Conservation (phyloP, 2,329 filamentous ascomycete genomes). For the Ramularia endophylla region DNA sequence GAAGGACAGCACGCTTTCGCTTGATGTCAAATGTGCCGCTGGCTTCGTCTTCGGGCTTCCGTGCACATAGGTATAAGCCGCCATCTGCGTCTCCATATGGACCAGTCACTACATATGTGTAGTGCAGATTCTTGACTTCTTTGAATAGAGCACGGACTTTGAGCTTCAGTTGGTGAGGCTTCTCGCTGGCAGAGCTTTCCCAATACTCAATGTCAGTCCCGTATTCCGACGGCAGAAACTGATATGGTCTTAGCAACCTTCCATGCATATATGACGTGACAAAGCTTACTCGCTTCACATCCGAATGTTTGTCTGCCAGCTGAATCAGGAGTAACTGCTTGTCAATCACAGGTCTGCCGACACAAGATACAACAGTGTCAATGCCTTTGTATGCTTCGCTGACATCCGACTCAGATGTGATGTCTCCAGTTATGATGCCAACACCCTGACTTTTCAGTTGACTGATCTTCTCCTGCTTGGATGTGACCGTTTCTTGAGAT, state of each 20-base stretch:
- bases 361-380: slow-evolving; percentile 60
- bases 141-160: slow-evolving; percentile 58
- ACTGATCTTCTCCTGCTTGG: slow-evolving; percentile 47
- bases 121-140: slow-evolving; percentile 48
- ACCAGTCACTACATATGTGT: slow-evolving; percentile 65
- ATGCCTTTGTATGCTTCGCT: slow-evolving; percentile 51
- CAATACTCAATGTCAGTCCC: slow-evolving; percentile 59
- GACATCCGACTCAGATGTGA: slow-evolving; percentile 49
- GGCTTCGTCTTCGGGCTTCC: slow-evolving; percentile 33
- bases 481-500: slow-evolving; percentile 45
- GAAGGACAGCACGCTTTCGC: slow-evolving; percentile 52
- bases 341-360: slow-evolving; percentile 58
- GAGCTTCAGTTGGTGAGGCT: slow-evolving; percentile 64
- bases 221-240: slow-evolving; percentile 63
- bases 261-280: neutral
- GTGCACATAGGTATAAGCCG: slow-evolving; percentile 47
- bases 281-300: slow-evolving; percentile 44
- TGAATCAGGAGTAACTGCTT: slow-evolving; percentile 57
- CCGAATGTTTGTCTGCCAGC: slow-evolving; percentile 49
- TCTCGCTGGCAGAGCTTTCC: slow-evolving; percentile 52
- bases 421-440: slow-evolving; percentile 51
- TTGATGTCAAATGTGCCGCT: slow-evolving; percentile 56
- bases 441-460: slow-evolving; percentile 43
- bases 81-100: slow-evolving; percentile 53
- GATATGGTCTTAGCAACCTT: neutral